phyloP scores from a whole-genome alignment of 2,329 filamentous ascomycete species.

The Cadophora sp. region DNA sequence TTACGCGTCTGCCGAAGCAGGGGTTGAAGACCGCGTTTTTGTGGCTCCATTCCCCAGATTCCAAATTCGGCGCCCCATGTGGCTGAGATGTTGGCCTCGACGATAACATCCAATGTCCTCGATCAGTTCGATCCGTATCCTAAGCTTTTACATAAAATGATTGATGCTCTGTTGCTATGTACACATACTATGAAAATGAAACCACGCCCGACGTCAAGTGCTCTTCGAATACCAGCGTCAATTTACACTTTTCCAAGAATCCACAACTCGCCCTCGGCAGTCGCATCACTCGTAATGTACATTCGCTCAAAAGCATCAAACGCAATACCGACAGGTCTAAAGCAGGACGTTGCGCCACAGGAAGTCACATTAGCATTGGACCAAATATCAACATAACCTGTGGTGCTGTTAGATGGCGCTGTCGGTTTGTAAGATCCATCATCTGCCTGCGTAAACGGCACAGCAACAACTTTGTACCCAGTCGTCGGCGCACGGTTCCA shows the following conservation, averaged over 20 bases:
- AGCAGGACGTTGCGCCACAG: constrained; percentile 24
- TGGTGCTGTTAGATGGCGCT: constrained; percentile 14
- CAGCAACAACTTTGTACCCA: constrained; percentile 30
- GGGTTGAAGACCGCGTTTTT: neutral
- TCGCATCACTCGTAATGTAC: constrained; percentile 31
- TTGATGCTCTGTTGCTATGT: neutral
- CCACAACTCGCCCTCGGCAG: constrained; percentile 29
- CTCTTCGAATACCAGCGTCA: neutral
- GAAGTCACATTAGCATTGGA: constrained; percentile 26
- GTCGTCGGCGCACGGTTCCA: constrained; percentile 30
- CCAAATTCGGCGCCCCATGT: neutral
- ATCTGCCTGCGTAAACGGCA: constrained; percentile 28
- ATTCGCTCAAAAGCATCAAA: constrained; percentile 26
- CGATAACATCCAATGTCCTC: neutral
- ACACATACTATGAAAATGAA: neutral
- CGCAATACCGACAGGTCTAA: constrained; percentile 24
- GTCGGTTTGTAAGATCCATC: constrained; percentile 28
- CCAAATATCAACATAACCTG: constrained; percentile 31
- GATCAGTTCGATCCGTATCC: neutral
- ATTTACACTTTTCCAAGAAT: constrained; percentile 20
- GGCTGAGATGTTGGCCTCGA: neutral
- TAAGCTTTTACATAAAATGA: neutral
- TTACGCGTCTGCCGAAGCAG: constrained; percentile 8
- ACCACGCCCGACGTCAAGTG: neutral
- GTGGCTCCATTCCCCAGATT: neutral